Percentiles rank a stretch among this genome's conserved stretches.
Evolutionary conservation across 2,329 filamentous ascomycete species (phyloP).

Genomic region (Juglanconis oblonga): DNA sequence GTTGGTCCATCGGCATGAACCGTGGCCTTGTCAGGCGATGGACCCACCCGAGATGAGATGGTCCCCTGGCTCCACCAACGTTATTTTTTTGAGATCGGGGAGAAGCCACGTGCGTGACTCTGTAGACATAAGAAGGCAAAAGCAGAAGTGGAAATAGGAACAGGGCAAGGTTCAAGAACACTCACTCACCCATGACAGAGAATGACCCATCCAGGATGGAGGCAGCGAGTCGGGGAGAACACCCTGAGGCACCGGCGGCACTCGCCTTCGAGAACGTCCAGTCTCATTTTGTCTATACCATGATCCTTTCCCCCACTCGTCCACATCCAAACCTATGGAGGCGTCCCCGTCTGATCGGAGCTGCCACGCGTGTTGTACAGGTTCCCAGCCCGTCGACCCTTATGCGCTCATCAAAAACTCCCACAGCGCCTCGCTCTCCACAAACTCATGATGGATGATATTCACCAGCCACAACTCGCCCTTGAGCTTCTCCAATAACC

Average conservation of each 20-base stretch:
- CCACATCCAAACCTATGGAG: background rate
- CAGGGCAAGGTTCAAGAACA: background rate
- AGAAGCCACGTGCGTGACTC: background rate
- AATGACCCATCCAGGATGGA: background rate
- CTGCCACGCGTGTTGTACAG: background rate
- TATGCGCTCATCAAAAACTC: slow-evolving; percentile 49
- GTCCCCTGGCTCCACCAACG: slow-evolving; percentile 5
- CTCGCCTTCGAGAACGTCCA: background rate
- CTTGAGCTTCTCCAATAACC: slow-evolving; percentile 64
- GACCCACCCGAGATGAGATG: slow-evolving; percentile 12
- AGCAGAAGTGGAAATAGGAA: background rate
- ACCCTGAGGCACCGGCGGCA: background rate
- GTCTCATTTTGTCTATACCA: background rate
- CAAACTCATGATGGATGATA: slow-evolving; percentile 77
- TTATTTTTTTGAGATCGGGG: background rate
- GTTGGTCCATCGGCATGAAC: background rate
- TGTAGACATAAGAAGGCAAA: background rate
- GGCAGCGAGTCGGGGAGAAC: background rate
- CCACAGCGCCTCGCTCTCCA: slow-evolving; percentile 72
- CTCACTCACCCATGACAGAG: too few species aligned
- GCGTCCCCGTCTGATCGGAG: background rate
- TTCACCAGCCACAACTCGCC: slow-evolving; percentile 86
- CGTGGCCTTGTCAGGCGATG: background rate
- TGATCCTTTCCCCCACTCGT: background rate
- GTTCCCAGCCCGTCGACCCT: background rate